Conservation (phyloP, 2,329 filamentous ascomycete genomes). For the Penicillium freii region DNA sequence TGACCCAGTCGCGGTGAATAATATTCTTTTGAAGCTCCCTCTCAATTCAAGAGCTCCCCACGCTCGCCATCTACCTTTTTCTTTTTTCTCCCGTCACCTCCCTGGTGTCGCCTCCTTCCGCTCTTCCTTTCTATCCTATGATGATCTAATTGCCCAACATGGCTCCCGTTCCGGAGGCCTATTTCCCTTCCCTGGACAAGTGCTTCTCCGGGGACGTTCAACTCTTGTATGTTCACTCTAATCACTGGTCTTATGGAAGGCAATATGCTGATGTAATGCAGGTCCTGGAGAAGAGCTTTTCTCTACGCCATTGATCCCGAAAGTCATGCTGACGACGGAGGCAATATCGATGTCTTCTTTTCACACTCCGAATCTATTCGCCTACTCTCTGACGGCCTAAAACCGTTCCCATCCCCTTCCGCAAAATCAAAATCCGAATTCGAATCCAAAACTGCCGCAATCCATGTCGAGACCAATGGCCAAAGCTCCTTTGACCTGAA, state of each 20-base stretch:
- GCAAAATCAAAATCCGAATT: conserved; percentile 68
- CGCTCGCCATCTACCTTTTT: conserved; percentile 12
- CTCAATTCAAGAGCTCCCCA: conserved; percentile 23
- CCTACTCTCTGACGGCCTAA: conserved; percentile 66
- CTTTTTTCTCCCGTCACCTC: conserved; percentile 4
- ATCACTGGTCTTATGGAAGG: background rate
- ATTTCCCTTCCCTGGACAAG: conserved; percentile 80
- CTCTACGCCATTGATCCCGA: conserved; percentile 48
- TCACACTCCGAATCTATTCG: conserved; percentile 65
- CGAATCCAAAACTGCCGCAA: conserved; percentile 81
- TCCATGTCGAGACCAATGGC: conserved; percentile 70
- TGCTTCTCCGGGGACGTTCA: conserved; percentile 78
- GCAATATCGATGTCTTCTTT: conserved; percentile 67
- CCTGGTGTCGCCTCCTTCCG: conserved; percentile 6
- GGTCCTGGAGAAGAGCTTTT: conserved; percentile 59
- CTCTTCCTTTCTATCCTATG: conserved; percentile 26
- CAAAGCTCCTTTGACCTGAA: conserved; percentile 70
- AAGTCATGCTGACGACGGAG: conserved; percentile 51
- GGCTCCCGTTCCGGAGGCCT: conserved; percentile 69
- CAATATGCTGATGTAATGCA: conserved; percentile 42
- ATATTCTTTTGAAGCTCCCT: conserved; percentile 31
- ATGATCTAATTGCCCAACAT: conserved; percentile 54
- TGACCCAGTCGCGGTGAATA: conserved; percentile 35
- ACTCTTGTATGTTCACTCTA: conserved; percentile 61
- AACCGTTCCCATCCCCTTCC: conserved; percentile 64